Evolutionary conservation across 2,329 filamentous ascomycete species (phyloP).

Genomic region (Fusarium tricinctum): DNA sequence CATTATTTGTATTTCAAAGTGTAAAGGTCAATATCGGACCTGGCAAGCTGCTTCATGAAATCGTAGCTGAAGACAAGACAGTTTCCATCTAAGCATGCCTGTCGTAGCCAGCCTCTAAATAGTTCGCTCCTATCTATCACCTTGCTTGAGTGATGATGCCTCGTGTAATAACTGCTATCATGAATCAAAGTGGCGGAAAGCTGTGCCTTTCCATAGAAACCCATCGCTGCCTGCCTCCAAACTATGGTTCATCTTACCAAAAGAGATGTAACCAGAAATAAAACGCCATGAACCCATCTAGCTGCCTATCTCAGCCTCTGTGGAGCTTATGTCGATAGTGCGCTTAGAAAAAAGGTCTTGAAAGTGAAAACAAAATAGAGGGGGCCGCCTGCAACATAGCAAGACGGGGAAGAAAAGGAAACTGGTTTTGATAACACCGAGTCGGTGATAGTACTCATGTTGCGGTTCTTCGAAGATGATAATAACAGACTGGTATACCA

Average conservation of each 20-base stretch:
- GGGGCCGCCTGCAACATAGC: background rate
- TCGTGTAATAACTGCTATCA: conserved; percentile 9
- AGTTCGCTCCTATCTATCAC: conserved; percentile 13
- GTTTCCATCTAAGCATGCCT: conserved; percentile 20
- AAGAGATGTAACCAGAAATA: conserved; percentile 13
- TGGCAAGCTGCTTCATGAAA: conserved; percentile 11
- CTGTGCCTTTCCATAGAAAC: background rate
- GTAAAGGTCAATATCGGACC: background rate
- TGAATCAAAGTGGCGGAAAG: conserved; percentile 11
- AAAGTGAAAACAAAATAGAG: conserved; percentile 3
- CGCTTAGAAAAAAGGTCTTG: conserved; percentile 12
- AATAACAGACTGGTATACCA: conserved; percentile 34
- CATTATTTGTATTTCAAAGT: conserved; percentile 1
- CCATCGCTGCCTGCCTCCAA: background rate
- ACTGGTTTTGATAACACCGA: background rate
- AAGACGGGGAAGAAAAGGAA: conserved; percentile 8
- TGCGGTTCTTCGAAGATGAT: background rate
- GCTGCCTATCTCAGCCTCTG: background rate
- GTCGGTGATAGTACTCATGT: background rate
- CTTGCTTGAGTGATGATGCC: background rate
- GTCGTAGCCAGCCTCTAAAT: conserved; percentile 21
- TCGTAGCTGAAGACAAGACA: conserved; percentile 22
- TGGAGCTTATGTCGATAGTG: conserved; percentile 18
- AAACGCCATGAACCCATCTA: conserved; percentile 32
- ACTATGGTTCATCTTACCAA: conserved; percentile 5